Base-by-base conservation (phyloP, 2,329 filamentous ascomycete species). In the Colletotrichum incanum region DNA sequence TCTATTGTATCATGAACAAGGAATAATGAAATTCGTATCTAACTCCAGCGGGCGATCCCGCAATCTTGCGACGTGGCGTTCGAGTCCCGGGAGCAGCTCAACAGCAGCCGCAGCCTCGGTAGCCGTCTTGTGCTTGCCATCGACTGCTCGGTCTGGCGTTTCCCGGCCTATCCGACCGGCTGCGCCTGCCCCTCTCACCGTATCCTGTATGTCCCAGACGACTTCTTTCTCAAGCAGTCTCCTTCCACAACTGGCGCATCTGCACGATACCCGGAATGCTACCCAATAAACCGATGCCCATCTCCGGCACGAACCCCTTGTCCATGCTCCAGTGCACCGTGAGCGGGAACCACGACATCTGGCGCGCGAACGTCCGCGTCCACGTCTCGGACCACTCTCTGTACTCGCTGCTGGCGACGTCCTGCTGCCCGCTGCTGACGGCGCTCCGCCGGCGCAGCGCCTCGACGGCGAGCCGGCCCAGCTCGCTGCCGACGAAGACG, bases 311-410 rank as follows among this genome's bases (percentile, higher is more conserved):
- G 49, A 80, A 76, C 8, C 93, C 94, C 68, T 89, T 84, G 72
- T 93, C 90, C 50, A 92, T 81, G 77, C 94, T 93, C 92, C 93
- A 98, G 84, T 98, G 94, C 34, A 96, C 78, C 73, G 94, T 96
- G 79, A 97, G 85, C 41, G 95, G 94, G 67, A 93, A 90, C 91
- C 94, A 97, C 41, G 93, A 91, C 73, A 90, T 79, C 82, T 94
- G 95, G 52, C 91, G 88, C 26, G 91, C 85, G 65, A 96, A 83
- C 78, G 92, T 89, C 78, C 88, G 90, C 86, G 88, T 91, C 89
- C 90, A 95, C 72, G 84, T 79, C 16, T 75, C 78, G 54, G 77
- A 76, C 83, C 88, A 90, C 56, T 79, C 82, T 76, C 83, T 84
- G 73, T 85, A 84, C 78, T 83, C 84, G 62, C 74, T 80, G 76